A percentile compares a stretch with the other conserved stretches of the same genome.
These are phyloP conservation scores for Acacia melanoxylon DNA, from an alignment of 306 rosid species.

Conservation along the genomic window DNA sequence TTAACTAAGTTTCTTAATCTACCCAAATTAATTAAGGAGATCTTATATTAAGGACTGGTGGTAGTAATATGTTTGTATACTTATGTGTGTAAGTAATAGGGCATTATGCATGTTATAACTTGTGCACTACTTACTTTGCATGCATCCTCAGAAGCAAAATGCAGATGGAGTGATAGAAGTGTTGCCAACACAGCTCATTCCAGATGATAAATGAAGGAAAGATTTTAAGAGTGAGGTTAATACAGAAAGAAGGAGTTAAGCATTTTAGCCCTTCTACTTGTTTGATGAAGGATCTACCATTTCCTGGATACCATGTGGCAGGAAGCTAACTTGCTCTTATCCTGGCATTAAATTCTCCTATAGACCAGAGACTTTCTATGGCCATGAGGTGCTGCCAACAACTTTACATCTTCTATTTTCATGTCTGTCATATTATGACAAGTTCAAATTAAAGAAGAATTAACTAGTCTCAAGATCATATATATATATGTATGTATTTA, in stretches of 20 bases:
- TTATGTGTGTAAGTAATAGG: neutral
- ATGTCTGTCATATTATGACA: neutral
- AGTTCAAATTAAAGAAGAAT: neutral
- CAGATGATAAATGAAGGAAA: constrained; percentile 89
- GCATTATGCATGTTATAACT: neutral
- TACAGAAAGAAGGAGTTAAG: constrained; percentile 87
- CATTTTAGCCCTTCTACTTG: constrained; percentile 86
- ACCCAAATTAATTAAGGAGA: too few relatives aligned
- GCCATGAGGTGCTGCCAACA: constrained; percentile 72
- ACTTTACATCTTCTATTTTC: neutral
- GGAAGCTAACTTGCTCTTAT: constrained; percentile 96
- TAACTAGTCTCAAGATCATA: neutral
- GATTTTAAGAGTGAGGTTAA: constrained; percentile 84
- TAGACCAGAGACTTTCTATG: constrained; percentile 76
- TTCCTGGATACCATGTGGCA: constrained; percentile 97
- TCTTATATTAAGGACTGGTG: too few relatives aligned
- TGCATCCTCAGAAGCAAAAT: constrained; percentile 87
- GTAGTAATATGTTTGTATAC: too few relatives aligned
- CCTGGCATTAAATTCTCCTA: constrained; percentile 94
- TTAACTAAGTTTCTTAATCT: too few relatives aligned
- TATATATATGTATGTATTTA: too few relatives aligned
- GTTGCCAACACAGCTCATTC: constrained; percentile 81
- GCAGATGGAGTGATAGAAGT: constrained; percentile 99
- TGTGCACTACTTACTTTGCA: neutral
- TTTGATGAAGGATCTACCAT: constrained; percentile 93